Conservation (phyloP, 202 grass and related monocot species). For the Carex sylvatica region DNA sequence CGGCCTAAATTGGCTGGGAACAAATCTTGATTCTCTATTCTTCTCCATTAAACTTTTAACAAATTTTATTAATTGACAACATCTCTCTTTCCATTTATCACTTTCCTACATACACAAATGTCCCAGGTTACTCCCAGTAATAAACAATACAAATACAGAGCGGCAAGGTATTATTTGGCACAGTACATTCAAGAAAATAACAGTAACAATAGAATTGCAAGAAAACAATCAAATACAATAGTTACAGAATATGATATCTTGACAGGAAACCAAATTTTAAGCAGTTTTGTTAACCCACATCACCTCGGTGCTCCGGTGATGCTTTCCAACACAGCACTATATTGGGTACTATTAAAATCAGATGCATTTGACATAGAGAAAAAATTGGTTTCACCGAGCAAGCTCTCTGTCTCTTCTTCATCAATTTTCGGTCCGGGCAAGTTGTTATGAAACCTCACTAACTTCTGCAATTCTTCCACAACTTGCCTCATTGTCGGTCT, state of each 20-base stretch:
- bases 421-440: background rate
- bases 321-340: constrained; percentile 5
- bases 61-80: no score
- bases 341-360: background rate
- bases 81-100: no score
- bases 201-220: no score
- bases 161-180: no score
- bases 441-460: constrained; percentile 1
- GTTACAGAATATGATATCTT: background rate
- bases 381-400: background rate
- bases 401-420: background rate
- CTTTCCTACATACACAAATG: no score
- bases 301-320: background rate
- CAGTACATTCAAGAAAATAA: no score
- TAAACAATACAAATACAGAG: no score
- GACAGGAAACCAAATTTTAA: background rate
- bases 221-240: background rate
- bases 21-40: no score
- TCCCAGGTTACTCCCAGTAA: no score
- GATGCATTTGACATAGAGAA: background rate
- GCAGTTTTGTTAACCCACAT: background rate
- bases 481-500: constrained; percentile 45
- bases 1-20: no score
- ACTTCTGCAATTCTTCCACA: constrained; percentile 26
- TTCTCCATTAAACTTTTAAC: no score